phyloP scores from a whole-genome alignment of 345 rosid species.

The Raphanus sativus region DNA sequence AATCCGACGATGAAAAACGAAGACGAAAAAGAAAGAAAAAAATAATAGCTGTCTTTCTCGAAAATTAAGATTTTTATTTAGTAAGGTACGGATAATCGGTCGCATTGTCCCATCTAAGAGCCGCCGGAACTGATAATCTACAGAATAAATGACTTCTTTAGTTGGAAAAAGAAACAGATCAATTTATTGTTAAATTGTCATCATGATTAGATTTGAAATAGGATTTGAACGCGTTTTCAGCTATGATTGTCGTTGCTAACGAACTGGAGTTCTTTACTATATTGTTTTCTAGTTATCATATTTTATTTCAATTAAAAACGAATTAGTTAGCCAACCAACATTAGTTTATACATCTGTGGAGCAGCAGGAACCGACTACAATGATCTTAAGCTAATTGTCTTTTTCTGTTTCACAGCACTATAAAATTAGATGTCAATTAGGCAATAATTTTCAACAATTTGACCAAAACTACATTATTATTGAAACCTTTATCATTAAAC shows the following conservation, averaged over 20 bases:
- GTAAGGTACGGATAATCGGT: not conserved
- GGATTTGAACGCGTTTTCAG: conserved; percentile 24
- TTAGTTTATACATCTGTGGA: not conserved
- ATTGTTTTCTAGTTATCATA: not conserved
- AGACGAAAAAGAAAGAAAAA: too few relatives aligned
- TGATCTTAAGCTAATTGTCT: not conserved
- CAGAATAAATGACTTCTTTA: not conserved
- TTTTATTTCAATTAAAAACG: not conserved
- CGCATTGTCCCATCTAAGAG: not conserved
- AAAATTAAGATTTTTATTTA: not conserved
- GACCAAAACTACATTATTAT: not conserved
- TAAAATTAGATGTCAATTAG: not conserved
- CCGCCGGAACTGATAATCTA: not conserved
- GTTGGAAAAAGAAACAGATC: not conserved
- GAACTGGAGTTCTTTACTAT: not conserved
- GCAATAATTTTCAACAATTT: not conserved
- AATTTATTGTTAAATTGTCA: not conserved
- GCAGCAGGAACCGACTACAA: conserved; percentile 2
- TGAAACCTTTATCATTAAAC: not conserved
- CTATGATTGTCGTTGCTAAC: not conserved
- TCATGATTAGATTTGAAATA: conserved; percentile 10
- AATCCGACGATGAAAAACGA: too few relatives aligned
- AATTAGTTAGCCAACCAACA: conserved; percentile 19
- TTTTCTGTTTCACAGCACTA: not conserved
- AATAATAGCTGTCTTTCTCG: too few relatives aligned